A percentile compares a stretch with the other conserved stretches of the same genome.
Evolutionary conservation across 305 asterid species (phyloP).

Genomic region (Ilex paraguariensis): DNA sequence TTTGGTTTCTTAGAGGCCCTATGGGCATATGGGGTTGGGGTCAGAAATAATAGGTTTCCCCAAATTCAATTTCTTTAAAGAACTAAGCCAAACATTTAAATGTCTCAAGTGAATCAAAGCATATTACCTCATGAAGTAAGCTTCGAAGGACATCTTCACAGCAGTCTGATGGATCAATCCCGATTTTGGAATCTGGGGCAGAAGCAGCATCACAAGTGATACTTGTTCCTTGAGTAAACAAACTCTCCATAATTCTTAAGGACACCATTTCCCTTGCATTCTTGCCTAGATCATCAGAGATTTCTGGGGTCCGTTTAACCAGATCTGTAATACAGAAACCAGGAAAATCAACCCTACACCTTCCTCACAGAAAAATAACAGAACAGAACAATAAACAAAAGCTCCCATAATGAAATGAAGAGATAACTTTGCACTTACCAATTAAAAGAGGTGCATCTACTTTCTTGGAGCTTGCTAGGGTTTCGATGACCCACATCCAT

Average conservation of each 20-base stretch:
- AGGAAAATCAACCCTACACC: conserved; percentile 18
- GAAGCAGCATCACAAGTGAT: conserved; percentile 22
- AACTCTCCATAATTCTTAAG: conserved; percentile 43
- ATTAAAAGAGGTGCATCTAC: conserved; percentile 37
- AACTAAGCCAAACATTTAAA: neutral
- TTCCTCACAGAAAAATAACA: conserved; percentile 4
- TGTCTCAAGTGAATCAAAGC: conserved; percentile 2
- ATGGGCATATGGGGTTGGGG: too few species aligned
- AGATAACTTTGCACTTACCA: conserved; percentile 25
- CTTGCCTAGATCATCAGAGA: conserved; percentile 24
- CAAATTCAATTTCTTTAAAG: neutral
- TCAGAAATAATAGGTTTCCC: too few species aligned
- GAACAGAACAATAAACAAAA: conserved; percentile 11
- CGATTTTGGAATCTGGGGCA: conserved; percentile 21
- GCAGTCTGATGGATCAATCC: conserved; percentile 36
- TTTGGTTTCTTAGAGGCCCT: neutral
- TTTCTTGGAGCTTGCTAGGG: conserved; percentile 39
- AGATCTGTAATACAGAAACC: conserved; percentile 35
- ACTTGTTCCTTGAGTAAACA: conserved; percentile 20
- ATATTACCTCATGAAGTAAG: conserved; percentile 37
- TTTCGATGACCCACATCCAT: conserved; percentile 43
- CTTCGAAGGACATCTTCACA: conserved; percentile 45
- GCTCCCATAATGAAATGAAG: conserved; percentile 7
- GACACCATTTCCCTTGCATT: conserved; percentile 42
- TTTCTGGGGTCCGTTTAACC: conserved; percentile 37